Evolutionary conservation across 129 eudicot species (phyloP).

Genomic region (Calendula officinalis): DNA sequence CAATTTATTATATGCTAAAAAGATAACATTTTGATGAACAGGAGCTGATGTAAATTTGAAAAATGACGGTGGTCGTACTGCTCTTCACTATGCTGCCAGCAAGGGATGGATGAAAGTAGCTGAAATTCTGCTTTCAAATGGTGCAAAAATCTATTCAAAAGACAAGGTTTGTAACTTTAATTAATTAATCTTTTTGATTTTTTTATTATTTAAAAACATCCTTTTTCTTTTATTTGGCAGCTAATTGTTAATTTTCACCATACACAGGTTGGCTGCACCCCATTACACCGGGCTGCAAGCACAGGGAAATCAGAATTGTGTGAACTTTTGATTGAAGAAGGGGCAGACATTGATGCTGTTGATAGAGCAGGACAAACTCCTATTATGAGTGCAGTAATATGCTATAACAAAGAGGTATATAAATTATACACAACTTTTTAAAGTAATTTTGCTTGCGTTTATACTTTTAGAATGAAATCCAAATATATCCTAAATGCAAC

Average conservation of each 20-base stretch:
- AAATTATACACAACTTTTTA: neutral
- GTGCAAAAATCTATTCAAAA: constrained; percentile 72
- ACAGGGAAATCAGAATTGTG: constrained; percentile 77
- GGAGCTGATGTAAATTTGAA: constrained; percentile 89
- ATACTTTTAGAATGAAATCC: too few relatives aligned
- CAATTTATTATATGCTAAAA: constrained; percentile 21
- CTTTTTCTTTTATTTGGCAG: neutral
- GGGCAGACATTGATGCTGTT: constrained; percentile 82
- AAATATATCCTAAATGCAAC: neutral
- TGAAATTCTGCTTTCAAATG: constrained; percentile 64
- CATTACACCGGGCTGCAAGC: constrained; percentile 99
- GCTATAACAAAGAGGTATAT: constrained; percentile 66
- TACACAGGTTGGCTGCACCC: constrained; percentile 83
- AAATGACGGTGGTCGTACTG: constrained; percentile 88
- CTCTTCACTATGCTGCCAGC: constrained; percentile 99
- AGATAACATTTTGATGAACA: constrained; percentile 28
- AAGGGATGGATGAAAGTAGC: constrained; percentile 86
- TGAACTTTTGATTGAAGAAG: constrained; percentile 91
- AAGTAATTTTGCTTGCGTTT: too few relatives aligned
- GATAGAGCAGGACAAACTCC: constrained; percentile 92
- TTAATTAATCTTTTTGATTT: neutral
- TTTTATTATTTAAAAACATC: neutral
- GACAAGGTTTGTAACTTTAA: constrained; percentile 63
- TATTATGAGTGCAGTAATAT: constrained; percentile 82
- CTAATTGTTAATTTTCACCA: constrained; percentile 1